Evolutionary conservation across 345 rosid genomes (phyloP), one percentile per base, ranked within the genome.

Genomic region (Populus nigra): DNA sequence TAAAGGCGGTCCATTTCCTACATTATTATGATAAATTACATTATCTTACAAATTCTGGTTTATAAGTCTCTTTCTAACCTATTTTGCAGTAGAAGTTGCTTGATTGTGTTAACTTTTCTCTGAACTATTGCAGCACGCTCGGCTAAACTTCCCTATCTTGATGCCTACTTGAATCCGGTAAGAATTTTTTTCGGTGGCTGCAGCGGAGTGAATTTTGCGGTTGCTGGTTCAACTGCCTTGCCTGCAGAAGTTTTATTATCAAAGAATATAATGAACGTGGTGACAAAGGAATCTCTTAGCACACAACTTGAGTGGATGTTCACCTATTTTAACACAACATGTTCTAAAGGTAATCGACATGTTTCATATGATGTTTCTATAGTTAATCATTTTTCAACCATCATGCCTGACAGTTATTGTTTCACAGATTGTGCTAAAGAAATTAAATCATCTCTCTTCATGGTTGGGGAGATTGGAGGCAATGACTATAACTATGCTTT

Each of bases 121-220:
- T 43, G 47, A 10, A 43, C 47, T 43, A 43, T 36, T 20, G 72
- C 73, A 76, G 78, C 78, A 45, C 45, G 35, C 12, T 76, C 78
- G 6, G 78, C 73, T 29, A 49, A 49, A 22, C 78, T 76, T 31
- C 78, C 78, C 12, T 50, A 45, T 10, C 45, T 76, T 16, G 78
- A 76, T 31, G 55, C 66, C 11, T 49, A 10, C 50, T 47, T 35
- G 59, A 76, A 67, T n/a, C 63, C 31, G n/a, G 25, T 3, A 11
- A 27, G 47, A 33, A 4, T 5, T 20, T 67, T 66, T 43, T 43
- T 2, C 29, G 38, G 31, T 7, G 47, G 47, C 47, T 43, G 47
- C 47, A 22, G 68, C 20, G 78, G 78, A 35, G 78, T 65, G 8
- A 49, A 75, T 66, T 75, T 66, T 66, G 63, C 78, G 16, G 72